Conservation (phyloP, 495 filamentous ascomycete species). For the Podospora appendiculata region DNA sequence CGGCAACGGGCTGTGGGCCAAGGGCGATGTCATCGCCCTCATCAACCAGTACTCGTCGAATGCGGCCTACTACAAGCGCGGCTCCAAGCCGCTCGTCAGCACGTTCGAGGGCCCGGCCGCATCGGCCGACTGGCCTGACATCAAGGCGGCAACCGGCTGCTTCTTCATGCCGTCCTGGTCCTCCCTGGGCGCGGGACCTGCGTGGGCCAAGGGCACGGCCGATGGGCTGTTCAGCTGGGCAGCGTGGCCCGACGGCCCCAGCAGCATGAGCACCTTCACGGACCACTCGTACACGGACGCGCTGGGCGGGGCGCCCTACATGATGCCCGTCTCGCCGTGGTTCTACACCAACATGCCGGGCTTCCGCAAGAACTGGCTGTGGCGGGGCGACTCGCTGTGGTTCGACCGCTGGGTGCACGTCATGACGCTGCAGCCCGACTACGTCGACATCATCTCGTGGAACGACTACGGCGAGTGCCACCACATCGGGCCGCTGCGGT, state of each 20-base stretch:
- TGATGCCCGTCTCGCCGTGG: constrained; percentile 57
- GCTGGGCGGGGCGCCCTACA: constrained; percentile 36
- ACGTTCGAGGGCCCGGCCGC: constrained; percentile 49
- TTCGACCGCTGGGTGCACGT: constrained; percentile 52
- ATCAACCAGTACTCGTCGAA: constrained; percentile 36
- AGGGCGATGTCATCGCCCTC: constrained; percentile 37
- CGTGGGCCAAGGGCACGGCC: constrained; percentile 29
- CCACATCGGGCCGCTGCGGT: constrained; percentile 29
- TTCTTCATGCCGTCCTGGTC: constrained; percentile 30
- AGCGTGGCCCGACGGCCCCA: constrained; percentile 42
- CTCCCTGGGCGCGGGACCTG: constrained; percentile 5
- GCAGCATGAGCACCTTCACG: constrained; percentile 40
- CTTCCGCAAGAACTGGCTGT: constrained; percentile 55
- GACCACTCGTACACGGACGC: constrained; percentile 38
- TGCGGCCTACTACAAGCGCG: constrained; percentile 46
- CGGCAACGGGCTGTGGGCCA: constrained; percentile 25
- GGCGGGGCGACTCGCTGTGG: constrained; percentile 51
- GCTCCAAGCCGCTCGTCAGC: constrained; percentile 30
- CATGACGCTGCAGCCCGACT: constrained; percentile 43
- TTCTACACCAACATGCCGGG: constrained; percentile 53
- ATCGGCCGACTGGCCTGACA: constrained; percentile 20
- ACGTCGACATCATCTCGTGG: constrained; percentile 60
- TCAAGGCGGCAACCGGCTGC: constrained; percentile 17
- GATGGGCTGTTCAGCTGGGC: constrained; percentile 48
- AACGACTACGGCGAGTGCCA: constrained; percentile 65